phyloP scores from a whole-genome alignment of 306 rosid genomes.

The Canavalia ensiformis region DNA sequence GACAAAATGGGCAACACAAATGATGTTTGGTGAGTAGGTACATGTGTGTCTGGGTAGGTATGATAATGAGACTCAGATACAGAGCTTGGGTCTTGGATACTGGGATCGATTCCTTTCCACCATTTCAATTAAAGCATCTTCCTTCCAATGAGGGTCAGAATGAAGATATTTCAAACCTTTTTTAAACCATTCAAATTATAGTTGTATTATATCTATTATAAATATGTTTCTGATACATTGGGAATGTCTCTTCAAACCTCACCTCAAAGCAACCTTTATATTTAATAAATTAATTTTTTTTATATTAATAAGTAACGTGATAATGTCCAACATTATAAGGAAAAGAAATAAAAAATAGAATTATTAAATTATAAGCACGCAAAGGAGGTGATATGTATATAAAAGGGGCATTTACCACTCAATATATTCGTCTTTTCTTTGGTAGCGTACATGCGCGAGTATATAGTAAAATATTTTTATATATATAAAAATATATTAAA shows the following conservation, averaged over 20 bases:
- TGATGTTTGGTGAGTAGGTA: conserved; percentile 49
- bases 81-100: conserved; percentile 33
- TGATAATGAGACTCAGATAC: not conserved
- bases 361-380: not conserved
- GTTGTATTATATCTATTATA: conserved; percentile 1
- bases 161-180: conserved; percentile 1
- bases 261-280: conserved; percentile 29
- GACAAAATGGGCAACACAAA: conserved; percentile 45
- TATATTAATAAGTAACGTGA: too few relatives aligned
- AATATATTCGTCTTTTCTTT: not conserved
- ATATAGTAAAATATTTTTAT: too few relatives aligned
- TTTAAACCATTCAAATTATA: not conserved
- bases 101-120: conserved; percentile 10
- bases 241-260: conserved; percentile 46
- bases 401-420: not conserved
- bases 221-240: conserved; percentile 35
- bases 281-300: not conserved
- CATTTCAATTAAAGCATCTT: not conserved
- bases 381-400: not conserved
- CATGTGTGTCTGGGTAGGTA: conserved; percentile 8
- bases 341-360: too few relatives aligned
- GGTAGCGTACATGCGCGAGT: too few relatives aligned
- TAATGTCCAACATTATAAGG: too few relatives aligned
- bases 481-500: too few relatives aligned
- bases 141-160: conserved; percentile 14